Evolutionary conservation across 2,329 filamentous ascomycete species (phyloP), one percentile per base, ranked within the genome.

Genomic region (Dactylellina parvicollis): DNA sequence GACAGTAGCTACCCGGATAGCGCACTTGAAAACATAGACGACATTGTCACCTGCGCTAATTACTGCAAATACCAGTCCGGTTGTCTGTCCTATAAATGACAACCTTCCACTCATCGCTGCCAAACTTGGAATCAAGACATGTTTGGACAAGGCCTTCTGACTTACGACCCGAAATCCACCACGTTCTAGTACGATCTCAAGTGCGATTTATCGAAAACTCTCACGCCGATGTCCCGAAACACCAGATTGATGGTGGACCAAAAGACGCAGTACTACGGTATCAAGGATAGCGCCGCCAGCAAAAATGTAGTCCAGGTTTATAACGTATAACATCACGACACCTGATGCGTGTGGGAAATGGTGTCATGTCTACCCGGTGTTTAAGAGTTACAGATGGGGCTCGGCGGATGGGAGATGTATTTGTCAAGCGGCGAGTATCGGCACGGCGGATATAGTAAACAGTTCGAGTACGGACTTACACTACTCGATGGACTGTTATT

Each of bases 401-500:
- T 47, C 46, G 9, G 28, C n/a, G 1, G 52, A 52, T 30, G 44
- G 47, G 7, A 26, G 18, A 1, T 62, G 56, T 64, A 30, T 52
- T 8, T 72, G 66, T 26, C 32, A 55, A 18, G 44, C 55, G 38
- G 55, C 44, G 22, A 47, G 46, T 34, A 47, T 52, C 26, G 57
- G 57, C 20, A 56, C 56, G 49, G 64, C 55, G 20, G 54, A 38
- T 12, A 18, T 55, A 12, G 18, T 34, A 14, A 46, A 61, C 28
- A 38, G 18, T 18, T 54, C 40, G 12, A 26, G 30, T 10, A 61
- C 28, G 3, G 49, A 70, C 28, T 16, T 62, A 12, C 46, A 71
- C 28, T 71, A 64, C 22, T 14, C 36, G 20, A 62, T 70, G 49
- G 65, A 70, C 42, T 62, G 65, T 56, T 70, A 62, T 50, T 62